These are phyloP conservation scores for Leucogyrophana mollusca DNA, from an alignment of 768 basidiomycete species.

Conservation along the genomic window DNA sequence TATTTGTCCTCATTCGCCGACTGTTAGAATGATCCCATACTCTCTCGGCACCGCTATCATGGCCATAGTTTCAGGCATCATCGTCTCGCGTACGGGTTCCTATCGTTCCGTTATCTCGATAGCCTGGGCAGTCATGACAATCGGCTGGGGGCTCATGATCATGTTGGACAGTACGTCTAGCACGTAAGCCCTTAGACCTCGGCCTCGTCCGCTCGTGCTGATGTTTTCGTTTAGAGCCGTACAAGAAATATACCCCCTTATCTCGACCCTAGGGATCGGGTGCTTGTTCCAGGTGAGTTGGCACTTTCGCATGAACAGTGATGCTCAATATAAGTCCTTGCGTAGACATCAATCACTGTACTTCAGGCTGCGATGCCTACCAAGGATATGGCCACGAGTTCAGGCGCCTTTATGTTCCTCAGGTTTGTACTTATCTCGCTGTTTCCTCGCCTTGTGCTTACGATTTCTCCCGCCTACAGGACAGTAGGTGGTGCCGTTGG, in stretches of 20 bases:
- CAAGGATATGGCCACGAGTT: constrained; percentile 83
- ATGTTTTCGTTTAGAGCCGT: too few species aligned
- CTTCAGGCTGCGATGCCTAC: constrained; percentile 87
- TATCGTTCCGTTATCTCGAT: constrained; percentile 67
- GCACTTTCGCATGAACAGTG: not conserved
- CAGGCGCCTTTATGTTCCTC: constrained; percentile 68
- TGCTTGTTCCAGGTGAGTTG: constrained; percentile 53
- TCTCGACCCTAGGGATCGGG: constrained; percentile 67
- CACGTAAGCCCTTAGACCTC: too few species aligned
- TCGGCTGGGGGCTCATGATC: constrained; percentile 75
- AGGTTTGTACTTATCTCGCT: too few species aligned
- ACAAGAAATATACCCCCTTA: constrained; percentile 62
- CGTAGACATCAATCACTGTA: constrained; percentile 63
- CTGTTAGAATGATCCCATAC: constrained; percentile 66
- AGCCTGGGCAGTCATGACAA: constrained; percentile 50
- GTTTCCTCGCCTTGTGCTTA: constrained; percentile 7
- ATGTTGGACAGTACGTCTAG: constrained; percentile 59
- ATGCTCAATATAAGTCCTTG: constrained; percentile 1
- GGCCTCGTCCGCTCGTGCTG: too few species aligned
- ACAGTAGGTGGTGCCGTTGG: constrained; percentile 77
- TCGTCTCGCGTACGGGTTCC: constrained; percentile 54
- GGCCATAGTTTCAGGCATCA: constrained; percentile 55
- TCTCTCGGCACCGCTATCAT: constrained; percentile 58
- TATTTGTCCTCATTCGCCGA: constrained; percentile 2
- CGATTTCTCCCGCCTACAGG: constrained; percentile 29